phyloP scores from a whole-genome alignment of 2,329 filamentous ascomycete genomes.

The Trichoderma atroviride region DNA sequence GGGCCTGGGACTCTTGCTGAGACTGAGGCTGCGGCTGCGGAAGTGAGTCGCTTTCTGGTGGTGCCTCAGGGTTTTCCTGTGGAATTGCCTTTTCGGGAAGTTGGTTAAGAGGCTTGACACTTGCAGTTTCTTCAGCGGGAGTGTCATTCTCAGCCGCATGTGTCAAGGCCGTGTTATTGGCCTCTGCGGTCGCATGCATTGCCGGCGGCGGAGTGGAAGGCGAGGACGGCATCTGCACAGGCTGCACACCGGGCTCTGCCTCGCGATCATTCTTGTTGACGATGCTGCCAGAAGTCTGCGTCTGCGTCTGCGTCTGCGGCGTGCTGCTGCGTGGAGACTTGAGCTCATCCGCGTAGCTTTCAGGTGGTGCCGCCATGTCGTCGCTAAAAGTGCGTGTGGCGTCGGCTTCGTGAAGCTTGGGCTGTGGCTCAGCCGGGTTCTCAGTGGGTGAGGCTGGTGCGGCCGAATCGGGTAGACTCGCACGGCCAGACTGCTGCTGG shows the following conservation, averaged over 20 bases:
- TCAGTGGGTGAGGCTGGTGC: conserved; percentile 11
- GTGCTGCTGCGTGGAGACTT: conserved; percentile 9
- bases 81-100: conserved; percentile 23
- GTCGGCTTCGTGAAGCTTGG: conserved; percentile 6
- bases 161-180: not conserved
- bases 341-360: not conserved
- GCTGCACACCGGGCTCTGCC: not conserved
- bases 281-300: not conserved
- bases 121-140: conserved; percentile 3
- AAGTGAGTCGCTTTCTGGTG: not conserved
- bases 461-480: not conserved
- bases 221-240: not conserved
- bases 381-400: conserved; percentile 5
- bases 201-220: not conserved
- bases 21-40: not conserved
- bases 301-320: too few species aligned
- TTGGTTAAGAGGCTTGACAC: conserved; percentile 3
- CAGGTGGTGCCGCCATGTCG: not conserved
- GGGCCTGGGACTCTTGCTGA: not conserved
- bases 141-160: not conserved
- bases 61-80: not conserved
- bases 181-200: not conserved
- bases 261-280: not conserved
- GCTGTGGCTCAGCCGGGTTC: conserved; percentile 14
- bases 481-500: not conserved